phyloP scores from a whole-genome alignment of 805 yeast species.

The Hanseniaspora pseudoguilliermondii region DNA sequence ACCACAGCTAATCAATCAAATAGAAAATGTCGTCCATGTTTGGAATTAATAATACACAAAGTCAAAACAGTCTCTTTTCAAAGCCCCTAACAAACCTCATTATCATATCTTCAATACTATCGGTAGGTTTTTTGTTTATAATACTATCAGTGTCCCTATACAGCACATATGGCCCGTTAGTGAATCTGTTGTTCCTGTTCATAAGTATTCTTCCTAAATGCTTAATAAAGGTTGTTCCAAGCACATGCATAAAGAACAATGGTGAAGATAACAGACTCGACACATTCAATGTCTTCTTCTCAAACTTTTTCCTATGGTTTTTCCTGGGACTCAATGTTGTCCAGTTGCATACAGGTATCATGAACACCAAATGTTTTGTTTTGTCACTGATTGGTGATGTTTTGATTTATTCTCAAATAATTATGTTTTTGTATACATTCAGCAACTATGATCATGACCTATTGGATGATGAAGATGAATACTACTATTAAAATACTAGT shows the following conservation, averaged over 20 bases:
- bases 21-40: constrained; percentile 1
- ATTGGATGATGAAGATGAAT: constrained; percentile 5
- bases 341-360: constrained; percentile 7
- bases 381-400: constrained; percentile 9
- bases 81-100: constrained; percentile 43
- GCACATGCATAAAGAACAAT: constrained; percentile 53
- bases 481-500: background rate
- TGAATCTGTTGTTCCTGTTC: constrained; percentile 53
- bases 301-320: constrained; percentile 12
- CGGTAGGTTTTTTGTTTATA: constrained; percentile 80
- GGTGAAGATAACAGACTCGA: constrained; percentile 20
- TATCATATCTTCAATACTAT: constrained; percentile 33
- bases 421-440: constrained; percentile 8
- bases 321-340: constrained; percentile 10
- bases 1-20: background rate
- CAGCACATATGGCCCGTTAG: constrained; percentile 83
- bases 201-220: constrained; percentile 64
- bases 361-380: constrained; percentile 3
- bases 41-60: background rate
- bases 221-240: constrained; percentile 35
- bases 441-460: background rate
- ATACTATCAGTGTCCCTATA: constrained; percentile 78
- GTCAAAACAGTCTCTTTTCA: background rate
- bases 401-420: constrained; percentile 4
- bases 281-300: constrained; percentile 6